These are phyloP conservation scores for Diplocarpon mali DNA, from an alignment of 2,329 filamentous ascomycete genomes.

Conservation along the genomic window DNA sequence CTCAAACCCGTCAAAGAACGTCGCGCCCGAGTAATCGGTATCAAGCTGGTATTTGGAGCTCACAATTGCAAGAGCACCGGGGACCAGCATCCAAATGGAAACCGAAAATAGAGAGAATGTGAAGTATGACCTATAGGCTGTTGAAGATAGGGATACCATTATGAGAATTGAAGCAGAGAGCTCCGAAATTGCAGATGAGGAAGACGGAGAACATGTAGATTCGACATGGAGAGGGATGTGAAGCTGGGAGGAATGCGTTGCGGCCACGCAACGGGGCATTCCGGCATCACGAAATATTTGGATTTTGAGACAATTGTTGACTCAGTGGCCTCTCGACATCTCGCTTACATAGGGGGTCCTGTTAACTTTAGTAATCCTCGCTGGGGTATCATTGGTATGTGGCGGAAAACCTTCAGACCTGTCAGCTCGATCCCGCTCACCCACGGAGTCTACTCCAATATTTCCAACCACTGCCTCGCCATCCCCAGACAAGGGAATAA, in stretches of 20 bases:
- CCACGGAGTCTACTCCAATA: slow-evolving; percentile 4
- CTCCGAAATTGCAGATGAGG: neutral
- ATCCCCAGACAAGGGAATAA: slow-evolving; percentile 86
- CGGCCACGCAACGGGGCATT: neutral
- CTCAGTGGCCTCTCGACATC: neutral
- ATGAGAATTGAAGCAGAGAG: neutral
- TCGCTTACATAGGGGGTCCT: neutral
- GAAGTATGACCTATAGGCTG: neutral
- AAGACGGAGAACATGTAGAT: neutral
- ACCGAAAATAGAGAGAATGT: neutral
- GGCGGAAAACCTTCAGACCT: neutral
- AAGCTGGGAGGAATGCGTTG: neutral
- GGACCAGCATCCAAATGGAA: neutral
- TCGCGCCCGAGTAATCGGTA: slow-evolving; percentile 10
- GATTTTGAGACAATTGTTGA: neutral
- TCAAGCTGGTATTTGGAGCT: slow-evolving; percentile 12
- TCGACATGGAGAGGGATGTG: neutral
- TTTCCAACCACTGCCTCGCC: slow-evolving; percentile 33
- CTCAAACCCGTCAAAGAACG: slow-evolving; percentile 36
- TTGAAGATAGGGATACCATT: neutral
- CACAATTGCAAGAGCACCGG: neutral
- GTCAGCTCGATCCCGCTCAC: neutral
- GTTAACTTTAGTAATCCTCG: neutral
- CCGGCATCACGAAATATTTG: neutral
- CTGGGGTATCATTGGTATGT: neutral